Base-by-base conservation (phyloP, 208 protist species). In the Trypanosoma scelopori region DNA sequence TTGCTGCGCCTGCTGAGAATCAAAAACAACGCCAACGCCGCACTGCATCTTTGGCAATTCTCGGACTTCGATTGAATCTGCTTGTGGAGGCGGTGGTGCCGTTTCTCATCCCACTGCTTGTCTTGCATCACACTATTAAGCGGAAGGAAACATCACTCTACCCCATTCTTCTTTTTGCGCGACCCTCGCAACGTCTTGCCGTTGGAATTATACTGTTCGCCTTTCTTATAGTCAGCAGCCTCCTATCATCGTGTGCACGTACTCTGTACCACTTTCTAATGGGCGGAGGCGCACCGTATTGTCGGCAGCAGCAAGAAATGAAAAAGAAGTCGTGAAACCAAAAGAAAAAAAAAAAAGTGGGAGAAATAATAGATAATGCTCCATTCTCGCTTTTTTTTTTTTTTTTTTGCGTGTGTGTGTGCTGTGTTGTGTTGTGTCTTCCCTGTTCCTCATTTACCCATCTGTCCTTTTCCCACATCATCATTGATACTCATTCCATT, bases 11-110 rank as follows among this genome's bases (percentile, higher is more conserved):
- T 18, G 22, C 5, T 25, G 25, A 55, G 20, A 41, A n/a, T 25
- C 18, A 37, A 5, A n/a, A 12, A 48, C 12, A 28, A 1, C 37
- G 13, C n/a, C 22, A 39, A 42, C 20, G 43, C 18, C 9, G 25
- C 32, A 1, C 11, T 39, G 27, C 22, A 51, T 35, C 48, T 55
- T 55, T 66, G 30, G 3, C 7, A 25, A 27, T n/a, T 13, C 15
- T 73, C n/a, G 46, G 49, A 30, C 52, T 73, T 12, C 48, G 67
- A 37, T 37, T 55, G n/a, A 65, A 73, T 30, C 37, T 73, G 28
- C 25, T 73, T 2, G 9, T 66, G 12, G 67, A 73, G 59, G 50
- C 59, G 11, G 9, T 61, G 0, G 12, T 61, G 4, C 67, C 67
- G 15, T 30, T 66, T 0, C 0, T 73, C n/a, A n/a, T 73, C n/a